Evolutionary conservation across 495 filamentous ascomycete species (phyloP).

Genomic region (Talaromyces thailandensis): DNA sequence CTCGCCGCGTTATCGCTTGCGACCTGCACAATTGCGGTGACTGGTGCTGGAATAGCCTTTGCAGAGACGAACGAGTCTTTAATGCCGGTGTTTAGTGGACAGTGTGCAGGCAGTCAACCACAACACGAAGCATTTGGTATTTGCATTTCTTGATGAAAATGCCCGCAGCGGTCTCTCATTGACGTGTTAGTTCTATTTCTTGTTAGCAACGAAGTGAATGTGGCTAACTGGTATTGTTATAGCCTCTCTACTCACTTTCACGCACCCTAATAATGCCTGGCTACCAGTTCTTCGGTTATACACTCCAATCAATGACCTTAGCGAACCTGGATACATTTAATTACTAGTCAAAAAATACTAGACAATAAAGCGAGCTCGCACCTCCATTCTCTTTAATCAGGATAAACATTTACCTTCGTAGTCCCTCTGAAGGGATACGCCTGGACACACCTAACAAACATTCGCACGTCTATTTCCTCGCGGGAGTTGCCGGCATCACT

Average conservation of each 20-base stretch:
- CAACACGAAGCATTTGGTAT: conserved; percentile 55
- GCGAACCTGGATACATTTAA: conserved; percentile 48
- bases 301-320: conserved; percentile 46
- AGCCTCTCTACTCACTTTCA: conserved; percentile 47
- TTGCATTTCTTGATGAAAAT: conserved; percentile 44
- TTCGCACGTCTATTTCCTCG: conserved; percentile 47
- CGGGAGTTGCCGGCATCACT: conserved; percentile 57
- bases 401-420: conserved; percentile 45
- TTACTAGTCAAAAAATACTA: conserved; percentile 57
- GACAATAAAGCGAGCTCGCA: conserved; percentile 51
- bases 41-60: neutral
- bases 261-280: conserved; percentile 28
- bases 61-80: neutral
- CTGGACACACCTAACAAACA: conserved; percentile 48
- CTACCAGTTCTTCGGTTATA: conserved; percentile 49
- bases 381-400: conserved; percentile 52
- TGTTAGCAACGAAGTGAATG: neutral
- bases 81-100: conserved; percentile 10
- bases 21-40: neutral
- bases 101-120: conserved; percentile 51
- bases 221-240: neutral
- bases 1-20: neutral
- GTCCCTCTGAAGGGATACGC: conserved; percentile 39
- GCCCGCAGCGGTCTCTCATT: conserved; percentile 41
- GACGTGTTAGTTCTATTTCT: conserved; percentile 34